phyloP scores from a whole-genome alignment of 1,139 yeast genomes.

The Saccharomyces hybrid region DNA sequence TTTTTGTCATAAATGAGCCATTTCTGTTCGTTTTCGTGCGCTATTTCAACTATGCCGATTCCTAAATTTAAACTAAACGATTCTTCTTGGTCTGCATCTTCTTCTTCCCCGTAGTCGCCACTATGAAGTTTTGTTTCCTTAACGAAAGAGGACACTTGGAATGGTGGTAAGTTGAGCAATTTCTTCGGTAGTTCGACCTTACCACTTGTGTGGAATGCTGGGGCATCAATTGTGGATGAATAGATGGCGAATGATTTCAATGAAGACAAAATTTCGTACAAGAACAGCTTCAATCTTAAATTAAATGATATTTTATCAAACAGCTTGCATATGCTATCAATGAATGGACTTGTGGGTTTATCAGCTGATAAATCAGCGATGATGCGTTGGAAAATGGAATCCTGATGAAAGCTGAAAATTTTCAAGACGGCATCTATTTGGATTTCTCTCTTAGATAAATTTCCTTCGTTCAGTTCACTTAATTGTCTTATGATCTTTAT shows the following conservation, averaged over 20 bases:
- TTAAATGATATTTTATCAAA: conserved; percentile 32
- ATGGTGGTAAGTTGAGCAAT: conserved; percentile 26
- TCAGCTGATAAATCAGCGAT: conserved; percentile 10
- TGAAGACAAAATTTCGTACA: conserved; percentile 56
- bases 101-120: conserved; percentile 2
- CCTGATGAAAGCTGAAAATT: conserved; percentile 27
- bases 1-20: conserved; percentile 24
- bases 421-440: conserved; percentile 24
- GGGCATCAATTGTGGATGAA: conserved; percentile 9
- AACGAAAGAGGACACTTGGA: conserved; percentile 29
- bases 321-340: conserved; percentile 17
- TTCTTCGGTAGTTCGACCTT: conserved; percentile 18
- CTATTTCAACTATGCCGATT: conserved; percentile 3
- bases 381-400: conserved; percentile 19
- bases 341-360: conserved; percentile 6
- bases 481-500: conserved; percentile 12
- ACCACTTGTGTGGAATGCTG: conserved; percentile 3
- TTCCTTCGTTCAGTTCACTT: conserved; percentile 8
- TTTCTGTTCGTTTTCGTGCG: conserved; percentile 1
- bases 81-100: conserved; percentile 1
- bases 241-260: conserved; percentile 37
- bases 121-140: conserved; percentile 4
- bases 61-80: conserved; percentile 9
- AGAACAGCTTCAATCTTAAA: conserved; percentile 48
- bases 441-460: conserved; percentile 10